Conservation (phyloP, 352 stramenopile species). For the Globisporangium solare region DNA sequence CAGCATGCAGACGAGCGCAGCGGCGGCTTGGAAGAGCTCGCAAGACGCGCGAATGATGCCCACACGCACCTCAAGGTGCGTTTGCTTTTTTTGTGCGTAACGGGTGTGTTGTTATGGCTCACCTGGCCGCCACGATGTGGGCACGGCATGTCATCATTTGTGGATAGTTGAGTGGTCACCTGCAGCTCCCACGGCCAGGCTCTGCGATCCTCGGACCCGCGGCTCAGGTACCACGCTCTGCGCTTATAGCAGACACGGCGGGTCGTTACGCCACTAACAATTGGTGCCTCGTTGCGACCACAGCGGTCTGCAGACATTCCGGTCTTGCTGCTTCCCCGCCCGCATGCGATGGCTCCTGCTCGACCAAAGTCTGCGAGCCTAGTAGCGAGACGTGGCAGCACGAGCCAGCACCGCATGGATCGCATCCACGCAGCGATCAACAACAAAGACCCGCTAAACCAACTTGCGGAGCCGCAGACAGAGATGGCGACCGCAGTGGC, state of each 20-base stretch:
- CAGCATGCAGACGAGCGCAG: too few relatives aligned
- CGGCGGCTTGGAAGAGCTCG: constrained; percentile 16
- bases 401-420: constrained; percentile 36
- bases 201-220: constrained; percentile 9
- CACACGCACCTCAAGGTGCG: constrained; percentile 7
- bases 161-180: constrained; percentile 37
- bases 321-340: too few relatives aligned
- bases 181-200: constrained; percentile 39
- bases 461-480: neutral
- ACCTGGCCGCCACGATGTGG: neutral
- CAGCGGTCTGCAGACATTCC: too few relatives aligned
- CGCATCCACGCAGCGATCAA: constrained; percentile 18
- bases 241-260: too few relatives aligned
- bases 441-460: constrained; percentile 7
- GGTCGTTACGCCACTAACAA: too few relatives aligned
- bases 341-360: constrained; percentile 13
- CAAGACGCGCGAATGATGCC: constrained; percentile 9
- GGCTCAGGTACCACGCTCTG: neutral
- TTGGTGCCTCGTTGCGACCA: too few relatives aligned
- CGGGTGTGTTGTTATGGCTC: neutral
- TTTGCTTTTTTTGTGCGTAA: neutral
- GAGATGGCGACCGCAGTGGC: too few relatives aligned
- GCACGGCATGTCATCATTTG: neutral
- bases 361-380: constrained; percentile 32
- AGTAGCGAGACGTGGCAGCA: constrained; percentile 12